These are phyloP conservation scores for Tricholoma bakamatsutake DNA, from an alignment of 768 basidiomycete species.

Conservation along the genomic window DNA sequence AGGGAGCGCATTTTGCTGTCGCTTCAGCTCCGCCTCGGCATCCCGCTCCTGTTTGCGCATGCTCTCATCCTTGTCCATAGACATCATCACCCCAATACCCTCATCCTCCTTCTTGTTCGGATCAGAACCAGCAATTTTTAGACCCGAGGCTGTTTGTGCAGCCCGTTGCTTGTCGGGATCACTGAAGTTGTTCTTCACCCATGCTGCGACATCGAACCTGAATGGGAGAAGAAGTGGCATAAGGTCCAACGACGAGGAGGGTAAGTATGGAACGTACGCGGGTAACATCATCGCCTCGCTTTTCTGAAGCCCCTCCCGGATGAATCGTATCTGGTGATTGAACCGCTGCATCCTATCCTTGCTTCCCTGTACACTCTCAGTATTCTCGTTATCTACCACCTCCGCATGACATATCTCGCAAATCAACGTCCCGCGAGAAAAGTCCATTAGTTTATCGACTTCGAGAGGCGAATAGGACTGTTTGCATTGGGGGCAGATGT, in stretches of 20 bases:
- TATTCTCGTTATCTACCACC: constrained; percentile 87
- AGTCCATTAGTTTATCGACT: constrained; percentile 78
- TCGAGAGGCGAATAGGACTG: constrained; percentile 83
- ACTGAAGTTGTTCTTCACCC: constrained; percentile 70
- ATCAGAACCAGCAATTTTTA: constrained; percentile 72
- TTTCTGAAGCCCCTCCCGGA: constrained; percentile 82
- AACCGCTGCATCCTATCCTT: constrained; percentile 96
- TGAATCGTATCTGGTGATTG: constrained; percentile 83
- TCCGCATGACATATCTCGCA: constrained; percentile 89
- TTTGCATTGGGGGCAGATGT: constrained; percentile 87
- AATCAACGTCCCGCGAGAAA: constrained; percentile 53
- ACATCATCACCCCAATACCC: constrained; percentile 82
- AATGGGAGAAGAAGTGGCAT: constrained; percentile 5
- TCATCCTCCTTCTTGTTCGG: constrained; percentile 59
- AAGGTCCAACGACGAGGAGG: neutral
- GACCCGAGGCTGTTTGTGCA: constrained; percentile 44
- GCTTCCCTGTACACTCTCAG: constrained; percentile 75
- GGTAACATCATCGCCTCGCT: constrained; percentile 86
- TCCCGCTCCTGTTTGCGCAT: constrained; percentile 69
- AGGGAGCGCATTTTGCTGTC: constrained; percentile 88
- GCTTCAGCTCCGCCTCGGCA: constrained; percentile 75
- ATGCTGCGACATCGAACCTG: constrained; percentile 78
- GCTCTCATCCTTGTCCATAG: constrained; percentile 83
- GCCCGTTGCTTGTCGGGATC: constrained; percentile 58
- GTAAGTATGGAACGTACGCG: constrained; percentile 44